Base-by-base conservation (phyloP, 345 rosid genomes). In the Gossypium sturtianum region DNA sequence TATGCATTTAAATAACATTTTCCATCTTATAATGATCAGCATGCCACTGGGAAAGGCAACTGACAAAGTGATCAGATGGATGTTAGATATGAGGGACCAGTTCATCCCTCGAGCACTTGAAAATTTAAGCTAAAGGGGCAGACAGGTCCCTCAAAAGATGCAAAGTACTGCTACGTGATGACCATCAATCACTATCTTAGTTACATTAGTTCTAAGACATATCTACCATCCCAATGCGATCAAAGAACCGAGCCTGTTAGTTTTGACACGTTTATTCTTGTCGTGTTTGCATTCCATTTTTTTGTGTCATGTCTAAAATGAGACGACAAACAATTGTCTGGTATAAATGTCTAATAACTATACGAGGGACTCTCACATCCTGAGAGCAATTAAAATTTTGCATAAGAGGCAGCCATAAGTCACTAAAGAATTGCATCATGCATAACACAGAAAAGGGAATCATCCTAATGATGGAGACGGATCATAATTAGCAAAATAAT, bases 281-380 rank as follows among this genome's bases (percentile, higher is more conserved):
- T 34, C 41, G 7, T 4, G 6, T 34, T 34, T 5, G 41, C 41
- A 34, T 34, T 1, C 41, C 41, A 34, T 34, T 34, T 34, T 34
- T 34, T 34, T 4, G 41, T 34, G 41, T 4, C 41, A 34, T 34
- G 5, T 34, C 41, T 34, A 34, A 34, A 34, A 34, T 34, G 41
- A 34, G 41, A 34, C 34, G 41, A 34, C 7, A 34, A 34, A 34
- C 41, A 34, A 34, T 34, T 34, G 41, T 34, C 41, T 34, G 41
- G 41, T 34, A 10, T 45, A 45, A 45, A 45, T 45, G 49, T 45
- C 12, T 2, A 45, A 45, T 45, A 11, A 8, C 12, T 11, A 45
- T 45, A 20, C 17, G 11, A 27, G 57, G 49, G 44, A 63, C 77
- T 71, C 4, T 27, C n/a, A 68, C 73, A 68, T 47, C 75, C 66